Evolutionary conservation across 345 rosid genomes (phyloP), one percentile per base, ranked within the genome.

Genomic region (Pelargonium nanum): DNA sequence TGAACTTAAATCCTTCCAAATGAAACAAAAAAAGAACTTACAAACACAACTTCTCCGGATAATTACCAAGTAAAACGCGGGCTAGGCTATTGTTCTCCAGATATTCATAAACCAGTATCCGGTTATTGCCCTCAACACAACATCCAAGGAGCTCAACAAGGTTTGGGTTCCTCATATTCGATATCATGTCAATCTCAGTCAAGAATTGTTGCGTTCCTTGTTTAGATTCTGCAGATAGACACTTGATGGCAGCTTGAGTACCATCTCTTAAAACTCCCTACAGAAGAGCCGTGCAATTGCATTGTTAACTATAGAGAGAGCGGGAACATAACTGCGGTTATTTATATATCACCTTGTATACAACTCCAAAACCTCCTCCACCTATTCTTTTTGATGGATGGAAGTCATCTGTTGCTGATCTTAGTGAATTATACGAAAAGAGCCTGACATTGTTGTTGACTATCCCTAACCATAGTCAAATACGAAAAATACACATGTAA

Each of bases 341-440:
- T 20, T 22, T n/a, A 22, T 45, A 75, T 69, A 76, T 75, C 59
- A 92, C 96, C 93, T 25, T 92, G 55, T 79, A 78, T 51, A 89
- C 96, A 77, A 92, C 93, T 68, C 98, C 98, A 72, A 72, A 92
- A 56, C 93, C 96, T 32, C 98, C 98, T 54, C 68, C 60, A 44
- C 68, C 73, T 24, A 69, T 58, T 53, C 40, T 58, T 58, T 60
- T 58, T 19, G 73, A 58, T 0, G 64, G 68, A 53, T 69, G 73
- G 65, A 89, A 92, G 69, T 70, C 51, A 48, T 54, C 59, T 1
- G 98, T 85, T 19, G 96, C 96, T 22, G 93, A 87, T 81, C 91
- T 74, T 70, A 92, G 60, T 1, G 95, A 77, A 65, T 80, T 85
- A 66, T 72, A 87, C 16, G 89, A 75, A 72, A 89, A 85, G 22